Percentiles rank a stretch among this genome's conserved stretches.
Evolutionary conservation across 257 asterid genomes (phyloP).

Genomic region (Thymus mandschuricus): DNA sequence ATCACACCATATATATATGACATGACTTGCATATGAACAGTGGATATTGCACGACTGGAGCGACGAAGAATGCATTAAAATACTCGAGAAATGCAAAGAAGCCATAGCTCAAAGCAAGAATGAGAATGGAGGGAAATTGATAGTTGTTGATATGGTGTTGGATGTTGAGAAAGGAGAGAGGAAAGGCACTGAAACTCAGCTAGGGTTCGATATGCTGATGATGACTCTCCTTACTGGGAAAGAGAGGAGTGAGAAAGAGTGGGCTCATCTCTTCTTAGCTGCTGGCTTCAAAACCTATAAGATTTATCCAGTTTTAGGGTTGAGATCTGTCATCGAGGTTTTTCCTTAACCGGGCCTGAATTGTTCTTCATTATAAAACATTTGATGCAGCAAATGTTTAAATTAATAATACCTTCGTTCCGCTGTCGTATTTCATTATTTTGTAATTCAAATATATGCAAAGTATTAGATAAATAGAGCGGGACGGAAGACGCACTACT

Average conservation of each 20-base stretch:
- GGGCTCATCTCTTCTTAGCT: neutral
- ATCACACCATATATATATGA: too few species aligned
- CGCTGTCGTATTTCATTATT: too few species aligned
- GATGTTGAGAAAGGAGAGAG: neutral
- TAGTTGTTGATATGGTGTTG: constrained; percentile 13
- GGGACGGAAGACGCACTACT: too few species aligned
- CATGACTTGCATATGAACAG: neutral
- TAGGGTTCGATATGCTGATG: neutral
- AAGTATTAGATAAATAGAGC: too few species aligned
- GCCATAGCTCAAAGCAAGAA: neutral
- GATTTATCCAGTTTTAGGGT: neutral
- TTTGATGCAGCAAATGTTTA: too few species aligned
- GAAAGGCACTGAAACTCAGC: constrained; percentile 11
- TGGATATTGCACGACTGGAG: constrained; percentile 13
- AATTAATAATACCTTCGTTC: too few species aligned
- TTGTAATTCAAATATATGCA: too few species aligned
- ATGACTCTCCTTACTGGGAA: neutral
- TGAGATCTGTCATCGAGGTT: neutral
- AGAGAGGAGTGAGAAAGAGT: constrained; percentile 19
- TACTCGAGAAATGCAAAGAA: too few species aligned
- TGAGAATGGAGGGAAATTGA: constrained; percentile 13
- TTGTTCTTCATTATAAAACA: too few species aligned
- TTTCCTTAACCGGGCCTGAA: neutral
- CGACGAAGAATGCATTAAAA: constrained; percentile 15
- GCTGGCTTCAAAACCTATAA: constrained; percentile 11